A percentile compares a stretch with the other conserved stretches of the same genome.
These are phyloP conservation scores for Aureoboletus auriporus DNA, from an alignment of 768 basidiomycete genomes.

Conservation along the genomic window DNA sequence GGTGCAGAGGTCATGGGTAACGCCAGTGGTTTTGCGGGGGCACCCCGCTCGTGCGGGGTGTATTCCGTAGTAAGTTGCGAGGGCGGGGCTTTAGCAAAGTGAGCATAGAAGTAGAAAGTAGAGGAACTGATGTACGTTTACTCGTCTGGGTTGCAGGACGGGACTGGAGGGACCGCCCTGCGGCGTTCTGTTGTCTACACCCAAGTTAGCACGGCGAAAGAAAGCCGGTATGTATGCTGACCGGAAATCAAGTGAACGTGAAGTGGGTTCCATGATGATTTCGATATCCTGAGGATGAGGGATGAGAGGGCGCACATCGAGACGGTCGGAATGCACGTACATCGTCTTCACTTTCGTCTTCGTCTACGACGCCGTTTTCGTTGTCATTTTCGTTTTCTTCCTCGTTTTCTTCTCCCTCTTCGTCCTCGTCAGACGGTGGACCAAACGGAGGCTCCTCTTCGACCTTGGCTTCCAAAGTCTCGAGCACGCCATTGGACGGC, in stretches of 20 bases:
- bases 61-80: conserved; percentile 79
- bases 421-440: conserved; percentile 17
- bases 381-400: conserved; percentile 23
- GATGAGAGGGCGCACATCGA: conserved; percentile 4
- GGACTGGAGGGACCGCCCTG: conserved; percentile 26
- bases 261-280: conserved; percentile 81
- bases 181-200: conserved; percentile 34
- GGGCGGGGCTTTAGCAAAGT: conserved; percentile 29
- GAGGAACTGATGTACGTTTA: conserved; percentile 23
- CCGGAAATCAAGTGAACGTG: conserved; percentile 75
- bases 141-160: conserved; percentile 31
- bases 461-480: conserved; percentile 46
- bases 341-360: conserved; percentile 44
- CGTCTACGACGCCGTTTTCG: conserved; percentile 37
- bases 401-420: conserved; percentile 28
- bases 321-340: conserved; percentile 29
- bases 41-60: conserved; percentile 65
- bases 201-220: neutral
- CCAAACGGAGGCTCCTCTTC: conserved; percentile 34
- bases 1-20: conserved; percentile 20
- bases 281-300: conserved; percentile 70
- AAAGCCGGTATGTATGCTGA: conserved; percentile 25
- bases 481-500: conserved; percentile 46
- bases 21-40: conserved; percentile 30
- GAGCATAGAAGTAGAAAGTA: conserved; percentile 4